Percentiles rank a stretch among this genome's conserved stretches.
These are phyloP conservation scores for Acanthamoeba divionensis DNA, from an alignment of 208 protist genomes.

Conservation along the genomic window DNA sequence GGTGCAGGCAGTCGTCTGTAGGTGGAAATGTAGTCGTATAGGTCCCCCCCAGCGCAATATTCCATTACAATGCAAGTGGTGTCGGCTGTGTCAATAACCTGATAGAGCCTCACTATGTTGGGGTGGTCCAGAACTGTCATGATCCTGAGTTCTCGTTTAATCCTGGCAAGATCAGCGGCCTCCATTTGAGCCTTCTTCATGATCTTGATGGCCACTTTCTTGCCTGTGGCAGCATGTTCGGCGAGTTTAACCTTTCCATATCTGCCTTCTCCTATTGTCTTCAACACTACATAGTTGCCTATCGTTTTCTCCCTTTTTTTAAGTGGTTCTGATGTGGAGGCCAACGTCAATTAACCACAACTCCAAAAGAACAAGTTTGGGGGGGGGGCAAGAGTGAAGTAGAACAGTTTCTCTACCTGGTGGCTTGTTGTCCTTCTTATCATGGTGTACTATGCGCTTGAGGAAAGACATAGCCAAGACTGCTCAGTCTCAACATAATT, in stretches of 20 bases:
- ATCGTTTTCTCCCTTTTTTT: slow-evolving; percentile 40
- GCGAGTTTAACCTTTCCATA: slow-evolving; percentile 56
- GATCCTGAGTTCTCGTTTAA: slow-evolving; percentile 71
- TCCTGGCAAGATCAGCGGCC: slow-evolving; percentile 54
- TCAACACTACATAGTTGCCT: slow-evolving; percentile 37
- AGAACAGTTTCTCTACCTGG: no score
- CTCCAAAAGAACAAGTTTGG: no score
- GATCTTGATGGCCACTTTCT: slow-evolving; percentile 71
- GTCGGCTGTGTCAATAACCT: slow-evolving; percentile 69
- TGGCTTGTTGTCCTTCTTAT: no score
- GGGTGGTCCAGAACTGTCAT: slow-evolving; percentile 75
- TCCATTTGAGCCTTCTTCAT: slow-evolving; percentile 66
- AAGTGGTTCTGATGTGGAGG: neutral
- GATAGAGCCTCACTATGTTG: slow-evolving; percentile 76
- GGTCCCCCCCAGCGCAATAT: slow-evolving; percentile 82
- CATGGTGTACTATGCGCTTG: no score
- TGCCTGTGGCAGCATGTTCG: neutral
- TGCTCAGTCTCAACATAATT: no score
- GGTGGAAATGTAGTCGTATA: slow-evolving; percentile 89
- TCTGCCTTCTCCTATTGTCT: slow-evolving; percentile 45
- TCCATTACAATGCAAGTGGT: slow-evolving; percentile 51
- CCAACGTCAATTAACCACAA: no score
- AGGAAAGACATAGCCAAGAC: no score
- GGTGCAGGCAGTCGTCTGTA: slow-evolving; percentile 83
- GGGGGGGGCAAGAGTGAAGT: no score